Base-by-base conservation (phyloP, 176 grass and related monocot species). In the Areca catechu region DNA sequence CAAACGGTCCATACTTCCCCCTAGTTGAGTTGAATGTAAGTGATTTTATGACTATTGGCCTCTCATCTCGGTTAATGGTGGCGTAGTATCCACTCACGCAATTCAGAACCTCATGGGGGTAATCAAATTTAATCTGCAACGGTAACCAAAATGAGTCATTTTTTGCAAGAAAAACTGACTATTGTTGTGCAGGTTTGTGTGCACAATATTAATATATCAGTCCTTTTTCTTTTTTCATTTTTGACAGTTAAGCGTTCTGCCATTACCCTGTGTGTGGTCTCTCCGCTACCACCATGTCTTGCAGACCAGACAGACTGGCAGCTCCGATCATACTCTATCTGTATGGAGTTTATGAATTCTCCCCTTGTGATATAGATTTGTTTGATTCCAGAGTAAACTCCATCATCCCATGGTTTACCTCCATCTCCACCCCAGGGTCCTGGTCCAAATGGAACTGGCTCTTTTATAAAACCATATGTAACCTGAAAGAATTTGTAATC, bases 341-440 rank as follows among this genome's bases (percentile, higher is more conserved):
- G 93, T 55, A 98, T 73, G 16, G 87, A 92, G 15, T 83, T 77
- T 15, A 98, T 80, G 68, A 80, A 71, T 28, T 89, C 74, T 25
- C 34, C 61, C 24, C 84, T 82, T 63, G 48, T 88, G 51, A 98
- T 76, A 68, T 85, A 85, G 21, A 92, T 75, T 15, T 98, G 93
- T 47, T 92, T 98, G 24, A 92, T 71, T 14, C 87, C 84, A 0
- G 87, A 83, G 76, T 88, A 89, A 7, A 98, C 87, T 19, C 84
- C 93, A 7, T 92, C 84, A 4, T 98, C 87, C 84, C 93, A 98
- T 24, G 80, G 83, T 57, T 66, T 88, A 49, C 87, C 93, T 20
- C 93, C 81, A 4, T 98, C 76, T 24, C 87, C 93, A 53, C 93
- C 93, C 93, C 93, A 92, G 18, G 93, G 93, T 29, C 93, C 93